A percentile compares a stretch with the other conserved stretches of the same genome.
phyloP scores from a whole-genome alignment of 129 eudicot species.

The Helianthus annuus region DNA sequence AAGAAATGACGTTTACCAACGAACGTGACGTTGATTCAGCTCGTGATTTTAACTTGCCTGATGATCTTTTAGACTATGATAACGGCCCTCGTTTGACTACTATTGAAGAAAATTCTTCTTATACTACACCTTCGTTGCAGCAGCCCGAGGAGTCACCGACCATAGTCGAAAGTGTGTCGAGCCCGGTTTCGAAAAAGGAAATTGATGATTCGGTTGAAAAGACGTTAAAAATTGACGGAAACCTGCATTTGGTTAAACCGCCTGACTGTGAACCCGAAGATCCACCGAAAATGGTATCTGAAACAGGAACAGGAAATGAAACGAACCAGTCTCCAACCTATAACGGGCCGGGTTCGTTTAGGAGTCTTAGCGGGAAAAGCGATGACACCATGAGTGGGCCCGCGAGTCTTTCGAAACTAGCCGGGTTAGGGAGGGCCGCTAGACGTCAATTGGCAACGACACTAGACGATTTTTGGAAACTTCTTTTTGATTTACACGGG shows the following conservation, averaged over 20 bases:
- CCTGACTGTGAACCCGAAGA: conserved; percentile 58
- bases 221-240: conserved; percentile 54
- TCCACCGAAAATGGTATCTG: conserved; percentile 40
- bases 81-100: conserved; percentile 33
- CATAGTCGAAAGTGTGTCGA: conserved; percentile 20
- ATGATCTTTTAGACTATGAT: conserved; percentile 51
- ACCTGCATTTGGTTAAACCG: conserved; percentile 41
- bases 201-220: conserved; percentile 48
- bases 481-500: conserved; percentile 90
- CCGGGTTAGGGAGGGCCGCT: conserved; percentile 93
- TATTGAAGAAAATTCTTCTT: conserved; percentile 48
- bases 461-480: conserved; percentile 95
- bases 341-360: conserved; percentile 76
- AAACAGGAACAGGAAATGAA: conserved; percentile 9
- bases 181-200: conserved; percentile 33
- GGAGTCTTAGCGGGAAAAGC: conserved; percentile 69
- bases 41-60: conserved; percentile 53
- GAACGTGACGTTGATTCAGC: conserved; percentile 27
- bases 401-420: conserved; percentile 81
- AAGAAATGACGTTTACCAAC: conserved; percentile 16
- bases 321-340: conserved; percentile 43
- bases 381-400: conserved; percentile 77
- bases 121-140: not conserved
- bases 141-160: conserved; percentile 32
- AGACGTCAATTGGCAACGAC: conserved; percentile 74